Conservation (phyloP, 352 stramenopile genomes). For the Pythium rhizo-oryzae region DNA sequence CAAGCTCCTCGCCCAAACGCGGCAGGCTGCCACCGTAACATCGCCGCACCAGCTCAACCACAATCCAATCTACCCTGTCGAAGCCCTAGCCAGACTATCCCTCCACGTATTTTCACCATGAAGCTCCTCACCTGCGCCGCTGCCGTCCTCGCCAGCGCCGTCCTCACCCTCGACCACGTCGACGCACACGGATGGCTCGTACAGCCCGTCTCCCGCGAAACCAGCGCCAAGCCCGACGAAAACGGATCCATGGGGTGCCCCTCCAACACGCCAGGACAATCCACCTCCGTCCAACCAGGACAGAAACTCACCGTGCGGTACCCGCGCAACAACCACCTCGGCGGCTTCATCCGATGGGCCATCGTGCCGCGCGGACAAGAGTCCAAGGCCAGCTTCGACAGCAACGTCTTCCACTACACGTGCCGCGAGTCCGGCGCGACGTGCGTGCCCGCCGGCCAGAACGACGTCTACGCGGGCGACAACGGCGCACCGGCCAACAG, state of each 20-base stretch:
- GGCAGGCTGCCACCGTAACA: neutral
- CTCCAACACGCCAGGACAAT: constrained; percentile 18
- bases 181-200: constrained; percentile 23
- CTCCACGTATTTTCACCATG: too few relatives aligned
- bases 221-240: constrained; percentile 10
- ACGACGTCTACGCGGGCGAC: constrained; percentile 22
- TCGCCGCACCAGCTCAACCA: too few relatives aligned
- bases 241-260: constrained; percentile 20
- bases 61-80: neutral
- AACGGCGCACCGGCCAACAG: constrained; percentile 12
- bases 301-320: constrained; percentile 30
- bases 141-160: neutral
- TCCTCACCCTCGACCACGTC: neutral
- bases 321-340: constrained; percentile 36
- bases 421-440: constrained; percentile 33
- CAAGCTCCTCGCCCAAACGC: too few relatives aligned
- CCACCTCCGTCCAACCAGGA: constrained; percentile 23
- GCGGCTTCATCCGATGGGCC: constrained; percentile 38
- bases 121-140: constrained; percentile 4
- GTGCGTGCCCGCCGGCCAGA: constrained; percentile 17
- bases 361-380: constrained; percentile 29
- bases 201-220: constrained; percentile 1
- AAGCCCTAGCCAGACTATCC: too few relatives aligned
- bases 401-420: constrained; percentile 34
- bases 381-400: constrained; percentile 28